Evolutionary conservation across 352 stramenopile genomes (phyloP).

Genomic region (Phytophthora cryptogea): DNA sequence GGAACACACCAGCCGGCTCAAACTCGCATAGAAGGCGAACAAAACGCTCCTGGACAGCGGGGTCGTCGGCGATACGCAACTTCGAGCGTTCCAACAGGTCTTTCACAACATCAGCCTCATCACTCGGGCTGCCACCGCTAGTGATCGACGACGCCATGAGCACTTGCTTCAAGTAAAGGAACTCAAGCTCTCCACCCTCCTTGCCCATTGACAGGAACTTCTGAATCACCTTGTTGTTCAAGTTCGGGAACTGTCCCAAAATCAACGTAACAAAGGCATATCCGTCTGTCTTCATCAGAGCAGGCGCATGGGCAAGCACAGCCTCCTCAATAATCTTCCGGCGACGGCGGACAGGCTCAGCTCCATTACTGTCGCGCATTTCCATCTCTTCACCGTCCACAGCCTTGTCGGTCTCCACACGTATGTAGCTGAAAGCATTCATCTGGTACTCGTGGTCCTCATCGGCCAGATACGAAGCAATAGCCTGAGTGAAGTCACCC

Average conservation of each 20-base stretch:
- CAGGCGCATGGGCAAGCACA: slow-evolving; percentile 70
- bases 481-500: slow-evolving; percentile 69
- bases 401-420: slow-evolving; percentile 57
- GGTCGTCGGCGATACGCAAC: slow-evolving; percentile 78
- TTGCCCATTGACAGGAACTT: slow-evolving; percentile 85
- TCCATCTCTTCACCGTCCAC: slow-evolving; percentile 46
- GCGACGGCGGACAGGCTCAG: slow-evolving; percentile 40
- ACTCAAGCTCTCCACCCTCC: slow-evolving; percentile 76
- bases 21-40: slow-evolving; percentile 82
- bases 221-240: slow-evolving; percentile 88
- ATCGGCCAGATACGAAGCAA: slow-evolving; percentile 84
- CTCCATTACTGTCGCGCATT: slow-evolving; percentile 41
- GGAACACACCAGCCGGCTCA: slow-evolving; percentile 74
- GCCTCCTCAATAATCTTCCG: slow-evolving; percentile 80
- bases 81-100: slow-evolving; percentile 85
- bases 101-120: slow-evolving; percentile 79
- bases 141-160: slow-evolving; percentile 64
- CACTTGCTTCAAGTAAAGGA: slow-evolving; percentile 80
- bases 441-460: slow-evolving; percentile 82
- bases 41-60: slow-evolving; percentile 83
- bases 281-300: slow-evolving; percentile 89
- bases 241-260: slow-evolving; percentile 81
- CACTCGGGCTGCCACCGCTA: slow-evolving; percentile 45
- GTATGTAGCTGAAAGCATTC: slow-evolving; percentile 87
- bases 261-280: slow-evolving; percentile 89